Base-by-base conservation (phyloP, 352 stramenopile species). In the Phytopythium delawarense region DNA sequence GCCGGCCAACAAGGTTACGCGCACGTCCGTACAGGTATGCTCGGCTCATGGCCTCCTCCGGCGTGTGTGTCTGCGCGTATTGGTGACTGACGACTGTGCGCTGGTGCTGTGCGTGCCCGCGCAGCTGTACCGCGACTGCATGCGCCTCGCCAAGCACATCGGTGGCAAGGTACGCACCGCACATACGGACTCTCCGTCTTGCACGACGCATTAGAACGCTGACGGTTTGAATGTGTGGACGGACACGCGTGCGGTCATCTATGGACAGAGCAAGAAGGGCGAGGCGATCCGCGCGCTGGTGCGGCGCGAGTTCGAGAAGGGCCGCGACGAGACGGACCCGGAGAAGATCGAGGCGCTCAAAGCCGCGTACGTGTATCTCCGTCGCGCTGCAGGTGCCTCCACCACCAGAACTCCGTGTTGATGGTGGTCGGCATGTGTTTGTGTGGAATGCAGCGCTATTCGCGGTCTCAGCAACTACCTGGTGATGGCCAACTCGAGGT, bases 381-480 rank as follows among this genome's bases (percentile, higher is more conserved):
- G 23, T 25, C 37, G 15, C 16, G 34, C 40, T 53, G 7, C 23
- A 34, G 12, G 21, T 42, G 18, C 11, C 18, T 30, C 20, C 2
- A 0, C 37, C 37, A 4, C 18, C 21, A 18, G 16, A 20, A 8
- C 0, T 20, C 12, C n/a, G 15, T 16, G 30, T 15, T 39, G 8
- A 40, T 18, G 16, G 0, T 32, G 4, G 30, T 20, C 21, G n/a
- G 18, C 4, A 18, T 57, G 39, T 49, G 62, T 60, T 28, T 8
- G 44, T 40, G 13, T n/a, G 13, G 6, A 18, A 18, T 57, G 18
- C 56, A 94, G 85, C 61, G 86, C 86, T 25, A 71, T 95, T 32
- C 84, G 86, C 57, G 86, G 86, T 46, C 65, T 95, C 48, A 95
- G 86, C 65, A 95, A 95, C 79, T 95, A 95, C 69, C 66, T 95